Base-by-base conservation (phyloP, 306 rosid genomes). In the Comarum palustre region DNA sequence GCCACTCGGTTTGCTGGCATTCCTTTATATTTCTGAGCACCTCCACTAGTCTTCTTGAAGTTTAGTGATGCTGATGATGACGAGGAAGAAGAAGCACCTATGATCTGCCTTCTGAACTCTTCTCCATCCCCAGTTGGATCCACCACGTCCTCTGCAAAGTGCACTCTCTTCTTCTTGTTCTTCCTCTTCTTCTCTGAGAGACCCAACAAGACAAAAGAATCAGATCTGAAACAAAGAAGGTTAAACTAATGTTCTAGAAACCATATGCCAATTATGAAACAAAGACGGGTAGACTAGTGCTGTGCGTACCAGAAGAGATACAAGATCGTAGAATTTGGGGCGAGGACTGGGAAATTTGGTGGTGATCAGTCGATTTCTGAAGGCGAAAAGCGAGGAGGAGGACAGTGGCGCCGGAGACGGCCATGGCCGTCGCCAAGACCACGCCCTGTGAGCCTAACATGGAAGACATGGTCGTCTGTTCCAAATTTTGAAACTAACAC, bases 351-450 rank as follows among this genome's bases (percentile, higher is more conserved):
- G 79, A 29, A 22, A 46, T 63, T 71, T 66, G 61, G 42, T 63
- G 59, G 38, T 73, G 77, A 32, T 68, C 80, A 0, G 91, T 15
- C 60, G 84, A 70, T 55, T 80, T 91, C 73, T 89, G 97, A 0
- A 90, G 88, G 54, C 96, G 89, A 2, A 91, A 84, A 55, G 97
- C 93, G 7, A 94, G 91, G 70, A 94, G 91, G 78, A 94, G 85
- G 8, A 90, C 93, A 0, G 99, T 94, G n/a, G n/a, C n/a, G 84
- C 97, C 97, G 68, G 99, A 94, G 77, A 94, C 91, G 0, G 97
- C 99, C 97, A 94, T 91, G 90, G 97, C 99, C 0, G 99, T 94
- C 43, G 99, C 99, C 15, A 94, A 70, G 34, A 84, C 99, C 72
- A 90, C 90, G 0, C 96, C 99, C 68, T 91, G 99, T 14, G 91